A percentile compares a stretch with the other conserved stretches of the same genome.
These are phyloP conservation scores for Daldinia decipiens DNA, from an alignment of 495 filamentous ascomycete species.

Conservation along the genomic window DNA sequence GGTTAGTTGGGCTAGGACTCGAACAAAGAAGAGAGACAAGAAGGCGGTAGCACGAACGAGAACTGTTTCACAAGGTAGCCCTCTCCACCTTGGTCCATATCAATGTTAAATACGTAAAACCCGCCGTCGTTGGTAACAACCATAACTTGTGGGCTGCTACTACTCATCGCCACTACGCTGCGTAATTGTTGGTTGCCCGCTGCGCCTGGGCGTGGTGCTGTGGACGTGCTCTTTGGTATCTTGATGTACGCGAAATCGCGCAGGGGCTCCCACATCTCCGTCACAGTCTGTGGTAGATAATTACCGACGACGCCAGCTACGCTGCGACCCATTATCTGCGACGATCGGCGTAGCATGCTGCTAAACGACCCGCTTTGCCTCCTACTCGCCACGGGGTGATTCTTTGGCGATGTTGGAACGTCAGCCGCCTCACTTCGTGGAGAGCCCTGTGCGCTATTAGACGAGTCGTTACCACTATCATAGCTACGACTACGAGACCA, in stretches of 20 bases:
- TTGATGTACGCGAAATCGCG: slow-evolving; percentile 97
- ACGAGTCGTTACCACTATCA: slow-evolving; percentile 60
- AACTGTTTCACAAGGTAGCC: slow-evolving; percentile 90
- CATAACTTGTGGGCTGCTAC: slow-evolving; percentile 93
- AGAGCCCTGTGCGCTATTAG: slow-evolving; percentile 54
- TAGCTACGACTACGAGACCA: slow-evolving; percentile 59
- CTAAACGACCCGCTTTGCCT: slow-evolving; percentile 76
- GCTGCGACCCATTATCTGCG: slow-evolving; percentile 90
- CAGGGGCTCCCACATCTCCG: slow-evolving; percentile 96
- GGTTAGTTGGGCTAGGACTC: neutral
- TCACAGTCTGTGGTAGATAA: slow-evolving; percentile 89
- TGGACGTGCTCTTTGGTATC: slow-evolving; percentile 71
- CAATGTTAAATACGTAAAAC: slow-evolving; percentile 94
- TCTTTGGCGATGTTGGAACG: slow-evolving; percentile 47
- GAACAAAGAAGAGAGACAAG: slow-evolving; percentile 14
- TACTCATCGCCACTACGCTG: slow-evolving; percentile 96
- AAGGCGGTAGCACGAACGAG: slow-evolving; percentile 66
- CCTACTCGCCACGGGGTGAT: slow-evolving; percentile 55
- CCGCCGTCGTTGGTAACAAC: slow-evolving; percentile 95
- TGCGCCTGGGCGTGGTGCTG: slow-evolving; percentile 51
- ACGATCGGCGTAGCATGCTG: slow-evolving; percentile 93
- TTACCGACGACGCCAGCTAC: slow-evolving; percentile 89
- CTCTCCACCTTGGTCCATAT: slow-evolving; percentile 95
- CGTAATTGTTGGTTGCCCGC: slow-evolving; percentile 57
- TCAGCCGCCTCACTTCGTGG: slow-evolving; percentile 57